Conservation (phyloP, 2,329 filamentous ascomycete species). For the Fusarium pilosicola region DNA sequence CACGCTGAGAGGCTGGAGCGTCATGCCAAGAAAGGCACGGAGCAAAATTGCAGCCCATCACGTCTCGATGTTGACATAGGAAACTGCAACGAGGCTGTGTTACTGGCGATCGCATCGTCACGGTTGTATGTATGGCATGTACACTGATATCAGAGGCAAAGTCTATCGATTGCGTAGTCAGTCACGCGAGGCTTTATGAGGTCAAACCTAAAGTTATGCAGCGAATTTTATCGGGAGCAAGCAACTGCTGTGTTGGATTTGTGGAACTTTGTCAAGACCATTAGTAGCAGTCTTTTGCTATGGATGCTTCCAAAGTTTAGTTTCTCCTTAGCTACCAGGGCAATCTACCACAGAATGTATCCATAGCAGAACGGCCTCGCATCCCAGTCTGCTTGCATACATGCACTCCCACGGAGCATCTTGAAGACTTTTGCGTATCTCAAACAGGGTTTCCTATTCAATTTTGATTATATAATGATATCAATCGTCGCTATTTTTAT, state of each 20-base stretch:
- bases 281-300: background rate
- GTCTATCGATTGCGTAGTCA: slow-evolving; percentile 1
- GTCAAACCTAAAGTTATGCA: background rate
- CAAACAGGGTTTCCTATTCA: background rate
- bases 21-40: slow-evolving; percentile 11
- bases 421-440: background rate
- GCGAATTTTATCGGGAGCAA: background rate
- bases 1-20: slow-evolving; percentile 30
- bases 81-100: slow-evolving; percentile 13
- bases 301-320: background rate
- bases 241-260: background rate
- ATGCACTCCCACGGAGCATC: background rate
- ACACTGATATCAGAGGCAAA: slow-evolving; percentile 10
- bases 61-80: background rate
- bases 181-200: slow-evolving; percentile 15
- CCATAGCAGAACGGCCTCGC: background rate
- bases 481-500: background rate
- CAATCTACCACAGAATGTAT: background rate
- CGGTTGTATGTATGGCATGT: background rate
- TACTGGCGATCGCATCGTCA: background rate
- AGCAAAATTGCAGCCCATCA: slow-evolving; percentile 12
- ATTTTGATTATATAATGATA: background rate
- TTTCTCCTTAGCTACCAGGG: background rate
- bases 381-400: background rate
- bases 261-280: background rate